These are phyloP conservation scores for Pythium periplocum DNA, from an alignment of 352 stramenopile genomes.

Conservation along the genomic window DNA sequence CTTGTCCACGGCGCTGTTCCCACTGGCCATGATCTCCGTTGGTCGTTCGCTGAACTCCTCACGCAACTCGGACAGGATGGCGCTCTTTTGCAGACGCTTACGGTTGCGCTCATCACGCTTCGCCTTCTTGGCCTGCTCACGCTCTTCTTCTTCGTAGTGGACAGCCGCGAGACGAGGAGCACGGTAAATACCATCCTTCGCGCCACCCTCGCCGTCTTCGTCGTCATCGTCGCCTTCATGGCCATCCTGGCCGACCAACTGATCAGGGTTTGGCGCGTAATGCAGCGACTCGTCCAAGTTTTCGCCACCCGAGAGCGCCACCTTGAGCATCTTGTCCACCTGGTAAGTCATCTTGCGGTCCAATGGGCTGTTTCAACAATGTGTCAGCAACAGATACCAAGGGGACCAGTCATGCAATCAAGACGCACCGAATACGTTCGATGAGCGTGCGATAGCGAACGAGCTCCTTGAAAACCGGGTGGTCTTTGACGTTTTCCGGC, in stretches of 20 bases:
- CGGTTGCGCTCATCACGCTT: slow-evolving; percentile 76
- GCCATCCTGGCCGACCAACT: slow-evolving; percentile 53
- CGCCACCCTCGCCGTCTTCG: slow-evolving; percentile 16
- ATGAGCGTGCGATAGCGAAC: slow-evolving; percentile 82
- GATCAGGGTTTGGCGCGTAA: slow-evolving; percentile 77
- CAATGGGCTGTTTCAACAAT: slow-evolving; percentile 32
- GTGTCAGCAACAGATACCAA: not conserved
- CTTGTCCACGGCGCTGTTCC: slow-evolving; percentile 69
- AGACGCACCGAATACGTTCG: slow-evolving; percentile 64
- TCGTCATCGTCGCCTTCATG: slow-evolving; percentile 42
- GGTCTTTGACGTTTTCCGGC: slow-evolving; percentile 62
- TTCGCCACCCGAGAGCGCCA: slow-evolving; percentile 68
- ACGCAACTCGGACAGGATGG: slow-evolving; percentile 76
- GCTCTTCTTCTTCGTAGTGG: slow-evolving; percentile 83
- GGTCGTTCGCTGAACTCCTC: slow-evolving; percentile 84
- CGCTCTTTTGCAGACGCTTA: slow-evolving; percentile 82
- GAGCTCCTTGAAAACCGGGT: slow-evolving; percentile 82
- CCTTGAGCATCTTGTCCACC: slow-evolving; percentile 89
- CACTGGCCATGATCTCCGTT: slow-evolving; percentile 58
- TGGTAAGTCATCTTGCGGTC: slow-evolving; percentile 88
- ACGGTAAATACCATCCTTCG: slow-evolving; percentile 72
- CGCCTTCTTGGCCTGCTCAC: slow-evolving; percentile 68
- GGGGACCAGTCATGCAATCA: not conserved
- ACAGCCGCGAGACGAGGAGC: slow-evolving; percentile 71
- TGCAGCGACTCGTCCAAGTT: slow-evolving; percentile 71